phyloP scores from a whole-genome alignment of 306 rosid species.

The Cucurbita pepo region DNA sequence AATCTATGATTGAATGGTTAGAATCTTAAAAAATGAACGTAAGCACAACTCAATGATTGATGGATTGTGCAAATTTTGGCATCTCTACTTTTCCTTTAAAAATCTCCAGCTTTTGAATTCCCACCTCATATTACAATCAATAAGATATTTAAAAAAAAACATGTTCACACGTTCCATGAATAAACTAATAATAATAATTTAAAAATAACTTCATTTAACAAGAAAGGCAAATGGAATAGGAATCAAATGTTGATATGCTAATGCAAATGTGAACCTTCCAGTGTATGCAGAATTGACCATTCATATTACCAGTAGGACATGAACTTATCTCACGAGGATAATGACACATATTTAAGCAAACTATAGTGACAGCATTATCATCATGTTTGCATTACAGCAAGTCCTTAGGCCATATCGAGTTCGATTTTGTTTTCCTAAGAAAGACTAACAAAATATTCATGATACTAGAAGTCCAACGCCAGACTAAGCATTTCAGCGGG shows the following conservation, averaged over 20 bases:
- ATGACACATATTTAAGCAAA: background rate
- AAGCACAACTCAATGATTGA: too few species aligned
- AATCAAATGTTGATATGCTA: background rate
- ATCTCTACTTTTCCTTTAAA: too few species aligned
- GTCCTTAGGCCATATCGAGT: background rate
- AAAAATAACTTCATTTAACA: background rate
- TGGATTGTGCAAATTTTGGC: too few species aligned
- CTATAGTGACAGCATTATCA: background rate
- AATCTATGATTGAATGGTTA: too few species aligned
- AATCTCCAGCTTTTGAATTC: too few species aligned
- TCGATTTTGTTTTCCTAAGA: background rate
- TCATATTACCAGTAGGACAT: background rate
- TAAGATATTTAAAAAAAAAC: too few species aligned
- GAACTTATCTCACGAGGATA: background rate
- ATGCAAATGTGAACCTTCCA: background rate
- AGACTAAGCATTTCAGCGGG: conserved; percentile 7
- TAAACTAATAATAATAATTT: too few species aligned
- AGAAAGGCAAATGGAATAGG: background rate
- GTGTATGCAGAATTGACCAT: background rate
- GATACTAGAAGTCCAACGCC: background rate
- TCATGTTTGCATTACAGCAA: background rate
- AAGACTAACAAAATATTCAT: background rate
- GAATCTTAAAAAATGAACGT: too few species aligned
- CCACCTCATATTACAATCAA: too few species aligned
- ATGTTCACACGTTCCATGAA: too few species aligned